Evolutionary conservation across 306 rosid species (phyloP).

Genomic region (Herpetospermum pedunculosum): DNA sequence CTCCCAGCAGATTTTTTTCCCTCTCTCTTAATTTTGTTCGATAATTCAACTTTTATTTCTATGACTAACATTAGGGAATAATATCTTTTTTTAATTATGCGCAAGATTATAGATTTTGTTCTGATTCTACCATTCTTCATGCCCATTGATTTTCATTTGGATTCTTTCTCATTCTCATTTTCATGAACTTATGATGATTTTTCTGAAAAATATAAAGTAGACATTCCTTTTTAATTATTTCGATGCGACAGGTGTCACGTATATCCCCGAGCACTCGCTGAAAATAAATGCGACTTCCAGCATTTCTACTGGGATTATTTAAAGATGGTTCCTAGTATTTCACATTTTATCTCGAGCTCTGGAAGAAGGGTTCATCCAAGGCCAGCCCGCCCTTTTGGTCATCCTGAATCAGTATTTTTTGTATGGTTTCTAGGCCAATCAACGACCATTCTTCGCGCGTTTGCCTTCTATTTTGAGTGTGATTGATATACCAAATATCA

Average conservation of each 20-base stretch:
- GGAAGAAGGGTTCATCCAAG: not conserved
- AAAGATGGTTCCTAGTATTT: slow-evolving; percentile 13
- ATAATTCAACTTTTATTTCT: not conserved
- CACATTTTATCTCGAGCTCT: slow-evolving; percentile 4
- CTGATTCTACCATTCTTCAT: not conserved
- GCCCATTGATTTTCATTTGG: not conserved
- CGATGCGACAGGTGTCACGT: slow-evolving; percentile 57
- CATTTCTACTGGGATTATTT: slow-evolving; percentile 43
- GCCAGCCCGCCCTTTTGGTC: slow-evolving; percentile 1
- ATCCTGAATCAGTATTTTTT: not conserved
- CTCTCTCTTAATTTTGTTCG: not conserved
- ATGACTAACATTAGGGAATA: not conserved
- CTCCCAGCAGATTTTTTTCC: not conserved
- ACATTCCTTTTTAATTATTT: slow-evolving; percentile 12
- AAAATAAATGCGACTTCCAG: slow-evolving; percentile 73
- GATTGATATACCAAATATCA: slow-evolving; percentile 18
- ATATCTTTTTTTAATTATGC: not conserved
- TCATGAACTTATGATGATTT: not conserved
- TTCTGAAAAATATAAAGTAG: not conserved
- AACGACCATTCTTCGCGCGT: slow-evolving; percentile 16
- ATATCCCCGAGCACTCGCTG: slow-evolving; percentile 59
- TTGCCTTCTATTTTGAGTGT: slow-evolving; percentile 6
- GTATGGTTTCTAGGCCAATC: slow-evolving; percentile 14
- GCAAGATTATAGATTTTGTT: not conserved
- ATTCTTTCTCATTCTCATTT: not conserved